Percentiles rank a stretch among this genome's conserved stretches.
These are phyloP conservation scores for Mycena rebaudengoi DNA, from an alignment of 768 basidiomycete genomes.

Conservation along the genomic window DNA sequence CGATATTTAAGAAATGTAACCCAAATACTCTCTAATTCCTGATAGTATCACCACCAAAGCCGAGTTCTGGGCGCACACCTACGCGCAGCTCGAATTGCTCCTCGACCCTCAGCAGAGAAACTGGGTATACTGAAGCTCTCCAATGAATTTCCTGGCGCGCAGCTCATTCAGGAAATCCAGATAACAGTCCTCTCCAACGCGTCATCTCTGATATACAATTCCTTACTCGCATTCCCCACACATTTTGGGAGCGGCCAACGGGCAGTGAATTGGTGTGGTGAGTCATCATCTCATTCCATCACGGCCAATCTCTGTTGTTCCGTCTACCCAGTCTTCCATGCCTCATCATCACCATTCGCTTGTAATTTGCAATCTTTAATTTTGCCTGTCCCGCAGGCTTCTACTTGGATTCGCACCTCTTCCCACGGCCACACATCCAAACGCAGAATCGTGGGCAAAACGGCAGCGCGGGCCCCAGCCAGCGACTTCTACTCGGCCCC, in stretches of 20 bases:
- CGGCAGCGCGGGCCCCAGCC: conserved; percentile 21
- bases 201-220: conserved; percentile 81
- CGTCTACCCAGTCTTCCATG: no score
- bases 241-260: conserved; percentile 70
- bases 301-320: no score
- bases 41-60: conserved; percentile 70
- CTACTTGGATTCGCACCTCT: conserved; percentile 75
- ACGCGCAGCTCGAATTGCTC: conserved; percentile 66
- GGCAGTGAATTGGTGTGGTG: conserved; percentile 95
- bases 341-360: conserved; percentile 7
- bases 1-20: not conserved
- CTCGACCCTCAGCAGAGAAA: conserved; percentile 69
- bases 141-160: conserved; percentile 8
- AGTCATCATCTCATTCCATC: conserved; percentile 39
- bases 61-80: conserved; percentile 84
- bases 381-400: no score
- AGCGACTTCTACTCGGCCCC: conserved; percentile 74
- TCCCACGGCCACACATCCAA: conserved; percentile 57
- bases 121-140: conserved; percentile 67
- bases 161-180: conserved; percentile 47
- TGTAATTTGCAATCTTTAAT: conserved; percentile 32
- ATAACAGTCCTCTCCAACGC: conserved; percentile 90
- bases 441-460: conserved; percentile 24
- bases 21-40: conserved; percentile 2
- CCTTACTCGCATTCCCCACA: conserved; percentile 71